Conservation (phyloP, 1,139 yeast genomes). For the Candida frijolesensis region DNA sequence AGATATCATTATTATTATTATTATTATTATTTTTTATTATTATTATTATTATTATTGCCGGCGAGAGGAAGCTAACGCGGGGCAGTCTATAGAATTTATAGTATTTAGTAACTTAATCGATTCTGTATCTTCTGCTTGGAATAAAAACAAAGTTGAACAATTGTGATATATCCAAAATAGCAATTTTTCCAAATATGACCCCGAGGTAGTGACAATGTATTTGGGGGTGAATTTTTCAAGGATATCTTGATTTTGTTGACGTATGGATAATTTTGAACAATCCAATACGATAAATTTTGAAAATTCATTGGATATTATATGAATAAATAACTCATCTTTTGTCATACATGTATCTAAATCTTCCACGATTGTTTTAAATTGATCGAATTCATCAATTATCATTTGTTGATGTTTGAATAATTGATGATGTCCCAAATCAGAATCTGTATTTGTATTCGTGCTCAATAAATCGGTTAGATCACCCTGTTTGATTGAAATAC, state of each 20-base stretch:
- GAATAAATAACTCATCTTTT: conserved; percentile 1
- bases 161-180: conserved; percentile 6
- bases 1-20: conserved; percentile 3
- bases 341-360: not conserved
- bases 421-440: not conserved
- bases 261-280: conserved; percentile 5
- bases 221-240: conserved; percentile 3
- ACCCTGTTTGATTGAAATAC: conserved; percentile 8
- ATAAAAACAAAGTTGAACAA: conserved; percentile 8
- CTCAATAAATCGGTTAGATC: conserved; percentile 7
- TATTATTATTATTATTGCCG: conserved; percentile 12
- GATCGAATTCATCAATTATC: conserved; percentile 17
- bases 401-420: conserved; percentile 22
- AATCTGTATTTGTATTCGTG: no score
- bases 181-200: not conserved
- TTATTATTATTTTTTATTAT: conserved; percentile 10
- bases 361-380: conserved; percentile 3
- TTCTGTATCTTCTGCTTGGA: conserved; percentile 8
- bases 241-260: not conserved
- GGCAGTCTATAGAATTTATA: conserved; percentile 18
- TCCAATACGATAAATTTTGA: conserved; percentile 10
- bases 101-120: conserved; percentile 18
- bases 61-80: no score
- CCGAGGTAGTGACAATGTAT: not conserved
- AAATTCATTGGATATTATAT: conserved; percentile 4